A percentile compares a stretch with the other conserved stretches of the same genome.
phyloP scores from a whole-genome alignment of 2,329 filamentous ascomycete genomes.

The Fusarium musae region DNA sequence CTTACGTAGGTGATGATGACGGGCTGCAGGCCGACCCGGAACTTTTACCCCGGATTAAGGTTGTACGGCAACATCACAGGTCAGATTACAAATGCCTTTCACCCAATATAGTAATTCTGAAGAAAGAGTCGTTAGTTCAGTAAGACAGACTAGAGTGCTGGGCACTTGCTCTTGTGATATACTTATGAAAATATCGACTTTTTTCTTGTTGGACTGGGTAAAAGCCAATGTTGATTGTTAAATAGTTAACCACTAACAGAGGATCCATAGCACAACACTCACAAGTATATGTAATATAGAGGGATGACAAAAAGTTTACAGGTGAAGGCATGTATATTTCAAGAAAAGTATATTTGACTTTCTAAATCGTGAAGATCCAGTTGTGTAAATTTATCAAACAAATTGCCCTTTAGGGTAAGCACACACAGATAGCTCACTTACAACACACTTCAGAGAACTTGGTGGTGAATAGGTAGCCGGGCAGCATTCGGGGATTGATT shows the following conservation, averaged over 20 bases:
- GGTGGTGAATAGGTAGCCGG: no score
- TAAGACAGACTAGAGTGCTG: background rate
- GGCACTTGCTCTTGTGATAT: background rate
- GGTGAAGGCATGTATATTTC: no score
- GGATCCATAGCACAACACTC: background rate
- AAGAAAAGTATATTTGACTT: background rate
- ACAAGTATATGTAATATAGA: background rate
- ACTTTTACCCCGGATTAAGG: slow-evolving; percentile 14
- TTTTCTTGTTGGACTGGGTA: accelerated
- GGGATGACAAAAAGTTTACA: no score
- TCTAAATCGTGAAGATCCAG: accelerated
- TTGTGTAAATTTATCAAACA: no score
- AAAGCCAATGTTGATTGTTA: no score
- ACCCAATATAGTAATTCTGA: background rate
- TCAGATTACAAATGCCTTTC: background rate
- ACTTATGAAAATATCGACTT: accelerated
- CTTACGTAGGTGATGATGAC: background rate
- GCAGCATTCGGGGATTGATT: background rate
- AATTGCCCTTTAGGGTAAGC: background rate
- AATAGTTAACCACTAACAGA: no score
- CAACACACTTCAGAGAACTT: background rate
- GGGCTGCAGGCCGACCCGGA: background rate
- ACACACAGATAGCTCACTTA: background rate
- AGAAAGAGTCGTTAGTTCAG: accelerated
- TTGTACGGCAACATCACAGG: background rate